Conservation (phyloP, 352 stramenopile genomes). For the Pythium vanterpoolii region DNA sequence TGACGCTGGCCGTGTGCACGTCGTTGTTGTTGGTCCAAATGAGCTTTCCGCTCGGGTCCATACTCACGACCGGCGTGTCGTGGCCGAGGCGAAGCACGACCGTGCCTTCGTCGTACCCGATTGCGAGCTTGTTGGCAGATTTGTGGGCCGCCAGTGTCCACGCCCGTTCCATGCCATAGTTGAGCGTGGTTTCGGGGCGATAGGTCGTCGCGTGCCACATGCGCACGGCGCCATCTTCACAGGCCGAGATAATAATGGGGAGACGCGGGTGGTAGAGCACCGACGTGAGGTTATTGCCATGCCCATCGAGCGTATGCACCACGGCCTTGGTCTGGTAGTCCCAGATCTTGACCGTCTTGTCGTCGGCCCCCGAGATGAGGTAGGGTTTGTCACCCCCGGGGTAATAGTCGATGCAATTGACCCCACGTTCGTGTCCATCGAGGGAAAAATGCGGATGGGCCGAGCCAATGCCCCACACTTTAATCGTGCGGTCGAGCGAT, state of each 20-base stretch:
- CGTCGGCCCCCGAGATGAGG: conserved; percentile 95
- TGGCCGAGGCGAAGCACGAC: conserved; percentile 97
- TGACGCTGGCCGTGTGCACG: conserved; percentile 94
- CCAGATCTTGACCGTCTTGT: conserved; percentile 99
- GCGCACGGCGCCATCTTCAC: conserved; percentile 95
- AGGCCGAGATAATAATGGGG: conserved; percentile 96
- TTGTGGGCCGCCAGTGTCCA: conserved; percentile 92
- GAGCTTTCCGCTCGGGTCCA: conserved; percentile 97
- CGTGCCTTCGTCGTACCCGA: conserved; percentile 93
- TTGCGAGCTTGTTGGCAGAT: conserved; percentile 90
- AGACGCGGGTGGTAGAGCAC: conserved; percentile 99
- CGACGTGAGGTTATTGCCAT: conserved; percentile 98
- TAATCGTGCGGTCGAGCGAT: conserved; percentile 96
- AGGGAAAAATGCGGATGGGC: conserved; percentile 92
- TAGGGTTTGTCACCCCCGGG: conserved; percentile 98
- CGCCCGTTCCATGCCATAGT: conserved; percentile 99
- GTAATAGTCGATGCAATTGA: conserved; percentile 99
- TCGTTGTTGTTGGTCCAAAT: conserved; percentile 99
- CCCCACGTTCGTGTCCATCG: conserved; percentile 93
- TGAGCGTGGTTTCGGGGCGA: conserved; percentile 97
- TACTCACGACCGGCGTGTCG: conserved; percentile 97
- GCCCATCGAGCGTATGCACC: conserved; percentile 97
- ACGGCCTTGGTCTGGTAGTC: conserved; percentile 99
- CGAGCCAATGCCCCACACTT: conserved; percentile 92
- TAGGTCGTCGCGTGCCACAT: conserved; percentile 95